Base-by-base conservation (phyloP, 257 asterid genomes). In the Fraxinus quadrangulata region DNA sequence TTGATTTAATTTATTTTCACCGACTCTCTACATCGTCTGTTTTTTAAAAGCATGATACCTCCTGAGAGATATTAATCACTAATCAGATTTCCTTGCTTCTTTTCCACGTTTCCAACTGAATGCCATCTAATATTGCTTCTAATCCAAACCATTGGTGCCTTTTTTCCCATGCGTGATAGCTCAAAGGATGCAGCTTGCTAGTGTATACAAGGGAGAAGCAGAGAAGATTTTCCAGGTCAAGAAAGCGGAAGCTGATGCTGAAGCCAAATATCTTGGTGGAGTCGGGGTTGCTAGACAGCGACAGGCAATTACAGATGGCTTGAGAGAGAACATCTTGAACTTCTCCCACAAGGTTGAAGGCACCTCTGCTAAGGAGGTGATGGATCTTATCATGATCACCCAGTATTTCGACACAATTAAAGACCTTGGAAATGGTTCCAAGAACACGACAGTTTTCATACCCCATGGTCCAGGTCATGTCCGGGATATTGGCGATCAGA, bases 271-370 rank as follows among this genome's bases (percentile, higher is more conserved):
- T 87, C 92, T 95, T 6, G 99, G 99, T 42, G 99, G 98, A 42
- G 96, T 95, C 7, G 99, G 99, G 70, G 99, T 95, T 51, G 99
- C 99, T n/a, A 87, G 93, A 83, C 99, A 95, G 89, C 89, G 99
- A 70, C 99, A 95, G 79, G 99, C 99, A n/a, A 94, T 94, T 24
- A 94, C 99, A 7, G 99, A 94, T 42, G 99, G 99, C 63, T 86
- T 94, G 78, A 80, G 99, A 47, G 97, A 93, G 88, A 95, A 95
- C 85, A 95, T 95, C 67, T 76, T 95, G 87, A 91, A 93, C 82
- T 93, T 95, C 88, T 93, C 98, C 72, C 89, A 90, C 85, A 96
- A 88, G 81, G 86, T 96, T 37, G 97, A 84, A 76, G 97, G 97
- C 72, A 85, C 98, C 28, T 93, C 99, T 0, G 94, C 98, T 1